These are phyloP conservation scores for Entophlyctis luteolus DNA, from an alignment of 192 early-diverging fungal species.

Conservation along the genomic window DNA sequence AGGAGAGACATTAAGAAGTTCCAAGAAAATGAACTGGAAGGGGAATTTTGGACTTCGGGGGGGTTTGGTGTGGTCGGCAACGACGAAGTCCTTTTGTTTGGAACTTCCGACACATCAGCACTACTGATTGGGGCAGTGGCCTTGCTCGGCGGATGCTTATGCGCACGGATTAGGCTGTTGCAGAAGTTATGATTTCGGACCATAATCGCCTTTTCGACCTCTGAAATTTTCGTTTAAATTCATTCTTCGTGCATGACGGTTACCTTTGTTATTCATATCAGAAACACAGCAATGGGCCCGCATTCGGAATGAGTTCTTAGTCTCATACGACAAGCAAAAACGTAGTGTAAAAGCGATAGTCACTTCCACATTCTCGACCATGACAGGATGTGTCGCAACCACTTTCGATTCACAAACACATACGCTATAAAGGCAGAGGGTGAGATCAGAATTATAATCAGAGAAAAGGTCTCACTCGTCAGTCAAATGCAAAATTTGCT, in stretches of 20 bases:
- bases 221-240: background rate
- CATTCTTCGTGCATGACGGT: no score
- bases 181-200: background rate
- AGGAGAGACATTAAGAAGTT: background rate
- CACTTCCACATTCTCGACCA: background rate
- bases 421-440: no score
- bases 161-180: background rate
- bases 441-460: no score
- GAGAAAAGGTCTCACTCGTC: conserved; percentile 10
- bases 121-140: background rate
- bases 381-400: background rate
- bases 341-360: conserved; percentile 4
- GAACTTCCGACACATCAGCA: background rate
- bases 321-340: conserved; percentile 13
- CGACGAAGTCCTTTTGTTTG: background rate
- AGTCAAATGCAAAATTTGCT: background rate
- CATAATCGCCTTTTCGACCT: background rate
- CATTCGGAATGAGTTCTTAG: background rate
- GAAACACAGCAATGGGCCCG: background rate
- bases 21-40: background rate
- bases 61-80: background rate
- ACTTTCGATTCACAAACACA: background rate
- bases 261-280: background rate
- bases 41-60: background rate
- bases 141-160: background rate